Conservation (phyloP, 192 early-diverging fungal species). For the Podila epigama region DNA sequence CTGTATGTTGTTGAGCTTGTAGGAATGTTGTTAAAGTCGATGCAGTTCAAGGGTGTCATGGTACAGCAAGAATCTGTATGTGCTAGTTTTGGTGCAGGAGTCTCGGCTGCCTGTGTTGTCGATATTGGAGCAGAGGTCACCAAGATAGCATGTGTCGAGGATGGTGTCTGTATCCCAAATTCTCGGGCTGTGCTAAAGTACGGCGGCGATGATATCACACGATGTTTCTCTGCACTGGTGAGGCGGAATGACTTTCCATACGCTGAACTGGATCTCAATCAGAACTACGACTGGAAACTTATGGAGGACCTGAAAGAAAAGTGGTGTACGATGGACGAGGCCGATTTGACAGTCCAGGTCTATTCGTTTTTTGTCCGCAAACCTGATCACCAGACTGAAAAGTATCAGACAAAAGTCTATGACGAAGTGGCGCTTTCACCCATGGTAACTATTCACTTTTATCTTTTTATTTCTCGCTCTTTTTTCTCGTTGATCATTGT, state of each 20-base stretch:
- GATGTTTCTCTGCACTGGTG: slow-evolving; percentile 72
- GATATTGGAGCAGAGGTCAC: slow-evolving; percentile 94
- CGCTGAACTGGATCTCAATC: slow-evolving; percentile 62
- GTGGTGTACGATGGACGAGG: slow-evolving; percentile 85
- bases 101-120: slow-evolving; percentile 86
- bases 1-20: slow-evolving; percentile 69
- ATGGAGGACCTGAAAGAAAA: slow-evolving; percentile 85
- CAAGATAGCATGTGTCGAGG: slow-evolving; percentile 83
- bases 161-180: slow-evolving; percentile 78
- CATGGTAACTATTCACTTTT: slow-evolving; percentile 57
- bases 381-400: slow-evolving; percentile 72
- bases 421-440: slow-evolving; percentile 85
- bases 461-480: neutral
- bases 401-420: slow-evolving; percentile 86
- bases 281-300: slow-evolving; percentile 76
- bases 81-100: slow-evolving; percentile 88
- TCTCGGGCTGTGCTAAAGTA: slow-evolving; percentile 73
- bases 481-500: neutral
- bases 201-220: slow-evolving; percentile 91
- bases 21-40: slow-evolving; percentile 72
- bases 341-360: slow-evolving; percentile 83
- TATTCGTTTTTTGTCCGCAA: slow-evolving; percentile 82
- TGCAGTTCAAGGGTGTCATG: slow-evolving; percentile 79
- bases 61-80: slow-evolving; percentile 84
- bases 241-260: slow-evolving; percentile 79